phyloP scores from a whole-genome alignment of 2,329 filamentous ascomycete species.

The Triangularia setosa region DNA sequence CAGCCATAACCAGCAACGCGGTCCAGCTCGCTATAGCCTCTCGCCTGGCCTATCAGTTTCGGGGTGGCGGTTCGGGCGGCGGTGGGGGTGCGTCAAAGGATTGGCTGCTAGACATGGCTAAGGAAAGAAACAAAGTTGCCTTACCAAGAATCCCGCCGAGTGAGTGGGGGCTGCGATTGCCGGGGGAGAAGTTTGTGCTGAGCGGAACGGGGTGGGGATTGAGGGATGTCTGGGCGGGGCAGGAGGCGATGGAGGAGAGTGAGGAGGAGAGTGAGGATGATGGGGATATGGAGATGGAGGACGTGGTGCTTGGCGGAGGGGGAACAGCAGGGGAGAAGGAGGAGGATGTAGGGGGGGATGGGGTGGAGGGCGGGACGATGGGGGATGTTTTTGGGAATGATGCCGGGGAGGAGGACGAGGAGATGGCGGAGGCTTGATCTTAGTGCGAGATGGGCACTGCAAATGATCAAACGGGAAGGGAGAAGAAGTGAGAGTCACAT shows the following conservation, averaged over 20 bases:
- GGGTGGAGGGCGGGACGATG: constrained; percentile 52
- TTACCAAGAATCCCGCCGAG: constrained; percentile 60
- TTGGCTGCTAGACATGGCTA: constrained; percentile 70
- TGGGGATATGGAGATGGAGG: constrained; percentile 39
- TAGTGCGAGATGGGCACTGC: too few species aligned
- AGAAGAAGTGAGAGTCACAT: not conserved
- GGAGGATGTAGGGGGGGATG: constrained; percentile 52
- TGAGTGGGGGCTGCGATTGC: constrained; percentile 65
- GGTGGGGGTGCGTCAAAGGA: constrained; percentile 58
- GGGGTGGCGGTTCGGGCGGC: constrained; percentile 38
- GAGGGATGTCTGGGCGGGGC: constrained; percentile 53
- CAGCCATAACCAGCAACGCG: constrained; percentile 60
- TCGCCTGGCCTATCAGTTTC: constrained; percentile 66
- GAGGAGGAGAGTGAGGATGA: constrained; percentile 27
- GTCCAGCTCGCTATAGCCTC: constrained; percentile 69
- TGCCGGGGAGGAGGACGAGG: constrained; percentile 28
- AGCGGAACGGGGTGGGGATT: constrained; percentile 63
- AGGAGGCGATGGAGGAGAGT: constrained; percentile 37
- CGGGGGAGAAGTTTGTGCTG: constrained; percentile 65
- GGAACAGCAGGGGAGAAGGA: constrained; percentile 45
- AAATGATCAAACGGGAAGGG: too few species aligned
- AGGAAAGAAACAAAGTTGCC: constrained; percentile 63
- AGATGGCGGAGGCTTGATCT: constrained; percentile 33
- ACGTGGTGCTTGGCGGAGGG: constrained; percentile 46
- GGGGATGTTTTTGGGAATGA: constrained; percentile 42